Evolutionary conservation across 352 stramenopile genomes (phyloP), one percentile per base, ranked within the genome.

Genomic region (Salisapilia sapeloensis): DNA sequence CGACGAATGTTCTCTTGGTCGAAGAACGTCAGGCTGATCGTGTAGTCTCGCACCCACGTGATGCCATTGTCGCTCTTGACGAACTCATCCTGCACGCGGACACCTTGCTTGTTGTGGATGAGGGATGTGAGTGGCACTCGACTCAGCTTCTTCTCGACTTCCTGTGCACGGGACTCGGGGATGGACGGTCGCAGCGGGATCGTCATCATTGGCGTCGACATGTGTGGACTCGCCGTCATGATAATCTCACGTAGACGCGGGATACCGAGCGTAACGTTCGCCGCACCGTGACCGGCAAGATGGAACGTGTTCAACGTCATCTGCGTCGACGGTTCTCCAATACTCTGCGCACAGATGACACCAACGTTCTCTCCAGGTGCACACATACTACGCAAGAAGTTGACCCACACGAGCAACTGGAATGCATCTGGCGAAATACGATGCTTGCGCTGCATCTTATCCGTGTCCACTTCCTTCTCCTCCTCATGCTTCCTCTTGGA

Each of bases 241-340:
- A 99, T 98, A 43, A 99, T 98, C 72, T 99, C 96, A 48, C 96
- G 77, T 50, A 99, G 59, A 56, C 96, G 92, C 33, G 96, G 96
- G 51, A 99, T 99, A 53, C 96, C 93, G 25, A 99, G 69, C 19
- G 96, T 99, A 26, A 99, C 96, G 63, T 99, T 99, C 25, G 93
- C 96, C 23, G 93, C 95, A 52, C 95, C 94, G 51, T 96, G 86
- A 28, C 96, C 96, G 31, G 96, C 96, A 56, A 99, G 77, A 53
- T 99, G 96, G 67, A 99, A 99, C 21, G 96, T 99, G 69, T 99
- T 99, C 7, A 99, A 75, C 35, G 96, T 99, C 96, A 99, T 99
- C 60, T 99, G 96, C 5, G 96, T 99, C 20, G 94, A 98, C n/a
- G 96, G 96, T 54, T 99, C 96, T 25, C 96, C 96, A 50, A 99